Evolutionary conservation across 306 rosid genomes (phyloP), one percentile per base, ranked within the genome.

Genomic region (Trifolium subterraneum): DNA sequence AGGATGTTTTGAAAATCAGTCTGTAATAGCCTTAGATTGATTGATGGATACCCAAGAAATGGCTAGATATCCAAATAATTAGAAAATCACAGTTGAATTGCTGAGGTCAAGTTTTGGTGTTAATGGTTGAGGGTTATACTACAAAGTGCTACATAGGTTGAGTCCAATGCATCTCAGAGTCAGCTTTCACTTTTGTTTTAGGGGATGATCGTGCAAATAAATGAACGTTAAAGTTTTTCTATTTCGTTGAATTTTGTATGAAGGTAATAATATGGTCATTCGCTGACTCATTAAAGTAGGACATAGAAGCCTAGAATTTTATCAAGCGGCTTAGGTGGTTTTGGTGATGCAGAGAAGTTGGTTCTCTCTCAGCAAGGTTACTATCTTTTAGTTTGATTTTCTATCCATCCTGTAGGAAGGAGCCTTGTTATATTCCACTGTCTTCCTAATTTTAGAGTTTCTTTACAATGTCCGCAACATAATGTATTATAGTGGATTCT

Each of bases 41-140:
- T 66, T 15, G 42, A 13, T 66, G 58, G 79, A 38, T 73, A 52
- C 27, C 38, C 15, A 4, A 39, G 22, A 51, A 55, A 15, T 18
- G 31, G 15, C 10, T 64, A 54, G 62, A 45, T 71, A 31, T 72
- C 38, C 42, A 56, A 79, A 45, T 25, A 79, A 67, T 38, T 73
- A 27, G 35, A 48, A 67, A 73, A 66, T 35, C 59, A 35, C 27
- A 36, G 22, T 9, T 25, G 42, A 62, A 67, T 36, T 38, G 23
- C 23, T 61, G 44, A 75, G 45, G 33, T 38, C 38, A 27, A 23
- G 64, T 56, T 39, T 47, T 79, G 56, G 67, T 51, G 14, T 29
- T 58, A 15, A 13, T 13, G 11, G 7, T 27, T 27, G 65, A 6
- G 11, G 18, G 35, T 8, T 38, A 29, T 59, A 1, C 39, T 45